Evolutionary conservation across 345 rosid genomes (phyloP).

Genomic region (Citrus hindsii): DNA sequence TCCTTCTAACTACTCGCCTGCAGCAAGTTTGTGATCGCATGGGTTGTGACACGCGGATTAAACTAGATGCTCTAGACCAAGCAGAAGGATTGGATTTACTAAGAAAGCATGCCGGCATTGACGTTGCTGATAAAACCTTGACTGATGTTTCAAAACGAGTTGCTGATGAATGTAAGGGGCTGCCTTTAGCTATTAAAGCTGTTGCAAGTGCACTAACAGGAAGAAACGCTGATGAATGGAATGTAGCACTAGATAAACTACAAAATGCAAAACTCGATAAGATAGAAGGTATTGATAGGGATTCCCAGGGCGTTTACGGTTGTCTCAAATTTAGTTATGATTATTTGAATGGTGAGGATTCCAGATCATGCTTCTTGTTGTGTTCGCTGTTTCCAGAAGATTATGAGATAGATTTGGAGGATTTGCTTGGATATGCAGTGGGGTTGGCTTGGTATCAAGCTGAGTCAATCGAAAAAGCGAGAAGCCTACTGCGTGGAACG

Average conservation of each 20-base stretch:
- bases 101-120: not conserved
- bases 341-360: not conserved
- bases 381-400: slow-evolving; percentile 16
- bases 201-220: not conserved
- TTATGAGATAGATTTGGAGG: not conserved
- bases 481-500: not conserved
- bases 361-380: not conserved
- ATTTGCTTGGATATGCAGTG: not conserved
- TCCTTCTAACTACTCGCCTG: not conserved
- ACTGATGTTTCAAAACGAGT: not conserved
- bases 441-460: not conserved
- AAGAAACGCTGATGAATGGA: not conserved
- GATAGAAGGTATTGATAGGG: not conserved
- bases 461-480: not conserved
- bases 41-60: not conserved
- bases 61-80: not conserved
- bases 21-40: not conserved
- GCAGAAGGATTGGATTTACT: not conserved
- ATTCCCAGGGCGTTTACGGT: not conserved
- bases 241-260: not conserved
- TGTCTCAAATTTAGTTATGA: not conserved
- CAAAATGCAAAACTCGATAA: not conserved
- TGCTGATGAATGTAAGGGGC: not conserved
- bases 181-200: not conserved
- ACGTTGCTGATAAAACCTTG: too few relatives aligned